Evolutionary conservation across 495 filamentous ascomycete genomes (phyloP).

Genomic region (Neurospora hispaniola): DNA sequence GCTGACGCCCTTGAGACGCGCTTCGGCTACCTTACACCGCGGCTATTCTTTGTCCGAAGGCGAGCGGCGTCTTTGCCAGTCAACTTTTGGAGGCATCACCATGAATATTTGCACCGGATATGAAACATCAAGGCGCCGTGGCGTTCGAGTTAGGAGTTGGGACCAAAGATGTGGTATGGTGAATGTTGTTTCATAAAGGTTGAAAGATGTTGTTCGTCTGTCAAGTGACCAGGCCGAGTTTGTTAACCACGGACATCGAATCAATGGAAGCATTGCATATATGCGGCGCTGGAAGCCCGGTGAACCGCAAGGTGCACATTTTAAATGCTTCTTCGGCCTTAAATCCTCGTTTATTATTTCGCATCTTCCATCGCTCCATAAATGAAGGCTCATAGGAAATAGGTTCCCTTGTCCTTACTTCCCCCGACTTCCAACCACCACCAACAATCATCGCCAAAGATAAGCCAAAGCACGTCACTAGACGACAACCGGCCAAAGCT

Average conservation of each 20-base stretch:
- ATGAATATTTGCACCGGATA: not conserved
- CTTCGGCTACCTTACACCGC: not conserved
- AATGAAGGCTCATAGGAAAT: not conserved
- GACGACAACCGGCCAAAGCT: not conserved
- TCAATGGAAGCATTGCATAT: not conserved
- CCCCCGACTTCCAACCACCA: not conserved
- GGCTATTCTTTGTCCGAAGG: not conserved
- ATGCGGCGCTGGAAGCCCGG: not conserved
- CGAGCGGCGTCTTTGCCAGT: not conserved
- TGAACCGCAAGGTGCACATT: not conserved
- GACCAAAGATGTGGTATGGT: not conserved
- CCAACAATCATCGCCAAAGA: not conserved
- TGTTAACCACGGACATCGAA: not conserved
- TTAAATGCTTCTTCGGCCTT: not conserved
- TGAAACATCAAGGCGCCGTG: not conserved
- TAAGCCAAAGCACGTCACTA: not conserved
- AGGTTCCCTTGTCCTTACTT: not conserved
- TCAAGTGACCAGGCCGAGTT: not conserved
- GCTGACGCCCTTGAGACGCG: not conserved
- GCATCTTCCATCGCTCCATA: not conserved
- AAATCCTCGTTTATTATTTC: not conserved
- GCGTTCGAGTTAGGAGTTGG: not conserved
- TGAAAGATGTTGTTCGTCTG: not conserved
- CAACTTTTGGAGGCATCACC: not conserved
- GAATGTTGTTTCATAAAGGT: not conserved